Evolutionary conservation across 257 asterid species (phyloP), one percentile per base, ranked within the genome.

Genomic region (Schizonepeta tenuifolia): DNA sequence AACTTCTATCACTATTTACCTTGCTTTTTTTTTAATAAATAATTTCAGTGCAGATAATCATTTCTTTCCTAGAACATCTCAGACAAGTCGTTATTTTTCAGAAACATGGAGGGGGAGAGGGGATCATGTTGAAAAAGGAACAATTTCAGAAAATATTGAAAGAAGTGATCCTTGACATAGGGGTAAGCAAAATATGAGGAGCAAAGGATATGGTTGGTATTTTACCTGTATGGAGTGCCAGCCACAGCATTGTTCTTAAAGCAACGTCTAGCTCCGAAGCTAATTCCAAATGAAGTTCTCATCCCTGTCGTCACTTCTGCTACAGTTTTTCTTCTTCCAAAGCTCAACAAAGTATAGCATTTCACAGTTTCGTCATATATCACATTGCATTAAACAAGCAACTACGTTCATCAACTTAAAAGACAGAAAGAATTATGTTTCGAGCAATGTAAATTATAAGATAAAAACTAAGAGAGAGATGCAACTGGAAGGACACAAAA

Each of bases 221-320:
- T 86, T 72, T 92, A 88, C 77, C 77, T 90, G 10, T 83, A 73
- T 66, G 92, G 94, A n/a, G 86, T 87, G 51, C 98, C 96, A 0
- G 83, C 81, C 0, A 71, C 92, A 6, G 83, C 96, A 73, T 36
- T 75, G 53, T 71, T 79, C 75, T 11, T 71, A 0, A 79, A 79
- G 80, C 83, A 49, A 63, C 77, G 77, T 33, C 38, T 75, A 56
- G 75, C 21, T 43, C 83, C 80, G 0, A 79, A 43, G 2, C 65
- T 75, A 7, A 70, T 90, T 14, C 75, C 80, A 28, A 79, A 79
- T 17, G 78, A 79, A 28, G 83, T 43, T 60, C 77, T 75, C 47
- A 66, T 75, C 58, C 80, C 83, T 13, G 53, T 7, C 1, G 51
- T 75, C 35, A 75, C 83, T 59, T 79, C 83, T 41, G 80, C 80